Conservation (phyloP, 78 protist genomes). For the Ministeria vibrans region DNA sequence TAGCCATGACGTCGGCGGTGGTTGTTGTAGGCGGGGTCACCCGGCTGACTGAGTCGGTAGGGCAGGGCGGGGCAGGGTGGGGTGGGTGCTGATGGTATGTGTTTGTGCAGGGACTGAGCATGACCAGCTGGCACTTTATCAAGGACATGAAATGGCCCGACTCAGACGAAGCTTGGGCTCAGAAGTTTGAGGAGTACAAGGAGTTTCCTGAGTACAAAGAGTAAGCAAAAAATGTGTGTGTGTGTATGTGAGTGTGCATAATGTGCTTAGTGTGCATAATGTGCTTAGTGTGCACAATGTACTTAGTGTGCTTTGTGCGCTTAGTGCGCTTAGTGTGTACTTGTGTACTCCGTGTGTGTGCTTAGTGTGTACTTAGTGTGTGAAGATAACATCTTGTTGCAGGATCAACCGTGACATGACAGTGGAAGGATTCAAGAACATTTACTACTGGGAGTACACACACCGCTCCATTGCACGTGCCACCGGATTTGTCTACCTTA, state of each 20-base stretch:
- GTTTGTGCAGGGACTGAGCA: slow-evolving; percentile 87
- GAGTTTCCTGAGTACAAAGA: slow-evolving; percentile 72
- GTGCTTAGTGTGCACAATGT: neutral
- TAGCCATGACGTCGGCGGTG: neutral
- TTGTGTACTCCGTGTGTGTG: slow-evolving; percentile 1
- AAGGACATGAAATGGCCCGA: slow-evolving; percentile 47
- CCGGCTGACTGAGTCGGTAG: slow-evolving; percentile 80
- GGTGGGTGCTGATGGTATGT: too few relatives aligned
- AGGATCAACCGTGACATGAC: slow-evolving; percentile 25
- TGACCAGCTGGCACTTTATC: slow-evolving; percentile 78
- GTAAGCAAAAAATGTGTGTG: slow-evolving; percentile 17
- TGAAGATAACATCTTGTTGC: neutral
- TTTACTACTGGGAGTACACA: slow-evolving; percentile 78
- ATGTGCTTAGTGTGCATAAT: neutral
- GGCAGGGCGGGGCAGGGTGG: too few relatives aligned
- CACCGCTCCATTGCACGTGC: slow-evolving; percentile 78
- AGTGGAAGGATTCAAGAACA: slow-evolving; percentile 70
- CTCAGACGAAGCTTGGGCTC: slow-evolving; percentile 72
- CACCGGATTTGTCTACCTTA: neutral
- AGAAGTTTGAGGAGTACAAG: slow-evolving; percentile 77
- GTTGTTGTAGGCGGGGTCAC: slow-evolving; percentile 87
- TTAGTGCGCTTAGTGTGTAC: neutral
- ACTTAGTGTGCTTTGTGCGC: neutral
- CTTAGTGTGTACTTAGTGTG: neutral
- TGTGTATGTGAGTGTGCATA: neutral